Evolutionary conservation across 2,329 filamentous ascomycete species (phyloP).

Genomic region (Sphaerostilbella broomeana): DNA sequence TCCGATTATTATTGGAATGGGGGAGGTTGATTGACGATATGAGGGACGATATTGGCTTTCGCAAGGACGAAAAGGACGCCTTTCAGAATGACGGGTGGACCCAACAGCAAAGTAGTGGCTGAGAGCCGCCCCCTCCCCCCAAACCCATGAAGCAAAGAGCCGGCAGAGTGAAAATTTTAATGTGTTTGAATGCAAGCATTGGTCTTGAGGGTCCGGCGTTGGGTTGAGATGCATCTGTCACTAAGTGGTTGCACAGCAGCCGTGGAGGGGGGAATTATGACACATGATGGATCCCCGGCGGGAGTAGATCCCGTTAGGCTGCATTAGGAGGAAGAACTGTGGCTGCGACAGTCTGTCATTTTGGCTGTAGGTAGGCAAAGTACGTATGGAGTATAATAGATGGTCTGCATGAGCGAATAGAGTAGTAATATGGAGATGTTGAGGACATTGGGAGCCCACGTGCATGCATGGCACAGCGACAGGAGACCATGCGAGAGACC

Average conservation of each 20-base stretch:
- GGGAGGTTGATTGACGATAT: slow-evolving; percentile 60
- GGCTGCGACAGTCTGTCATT: too few relatives aligned
- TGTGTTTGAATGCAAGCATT: slow-evolving; percentile 2
- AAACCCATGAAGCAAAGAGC: too few relatives aligned
- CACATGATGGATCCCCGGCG: neutral
- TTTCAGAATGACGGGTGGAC: slow-evolving; percentile 27
- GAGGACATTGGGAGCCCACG: slow-evolving; percentile 2
- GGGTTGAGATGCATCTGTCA: slow-evolving; percentile 10
- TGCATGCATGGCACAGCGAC: slow-evolving; percentile 1
- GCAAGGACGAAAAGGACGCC: slow-evolving; percentile 22
- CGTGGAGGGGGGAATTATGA: neutral
- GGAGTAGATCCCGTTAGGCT: slow-evolving; percentile 3
- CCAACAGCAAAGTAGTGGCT: slow-evolving; percentile 3
- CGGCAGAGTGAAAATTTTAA: neutral
- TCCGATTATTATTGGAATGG: slow-evolving; percentile 72
- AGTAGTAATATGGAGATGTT: neutral
- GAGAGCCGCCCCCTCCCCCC: too few relatives aligned
- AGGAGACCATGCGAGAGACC: slow-evolving; percentile 9
- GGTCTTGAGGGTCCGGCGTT: too few relatives aligned
- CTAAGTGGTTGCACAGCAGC: neutral
- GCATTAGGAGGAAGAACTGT: too few relatives aligned
- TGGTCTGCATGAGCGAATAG: slow-evolving; percentile 5
- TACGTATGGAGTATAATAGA: slow-evolving; percentile 3
- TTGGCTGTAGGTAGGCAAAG: neutral
- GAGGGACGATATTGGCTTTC: slow-evolving; percentile 39